These are phyloP conservation scores for Kodamaea nitidulidarum DNA, from an alignment of 805 yeast species.

Conservation along the genomic window DNA sequence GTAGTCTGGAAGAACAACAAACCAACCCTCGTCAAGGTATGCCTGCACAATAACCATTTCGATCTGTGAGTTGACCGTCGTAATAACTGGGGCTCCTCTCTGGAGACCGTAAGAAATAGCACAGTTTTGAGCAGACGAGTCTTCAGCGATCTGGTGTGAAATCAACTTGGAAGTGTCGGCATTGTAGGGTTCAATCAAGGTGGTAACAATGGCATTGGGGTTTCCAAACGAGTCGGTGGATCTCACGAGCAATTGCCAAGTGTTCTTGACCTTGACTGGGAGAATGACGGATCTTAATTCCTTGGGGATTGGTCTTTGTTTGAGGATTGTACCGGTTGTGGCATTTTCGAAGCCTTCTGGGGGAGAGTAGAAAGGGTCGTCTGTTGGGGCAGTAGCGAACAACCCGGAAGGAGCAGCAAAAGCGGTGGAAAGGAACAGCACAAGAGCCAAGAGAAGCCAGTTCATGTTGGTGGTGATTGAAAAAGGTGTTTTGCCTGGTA, in stretches of 20 bases:
- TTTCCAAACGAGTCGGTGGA: conserved; percentile 22
- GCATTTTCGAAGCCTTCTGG: conserved; percentile 15
- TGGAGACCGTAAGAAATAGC: conserved; percentile 24
- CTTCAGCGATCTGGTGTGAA: conserved; percentile 27
- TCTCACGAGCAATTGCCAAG: conserved; percentile 13
- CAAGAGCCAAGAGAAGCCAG: not conserved
- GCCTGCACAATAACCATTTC: conserved; percentile 15
- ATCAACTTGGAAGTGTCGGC: conserved; percentile 24
- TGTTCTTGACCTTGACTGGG: conserved; percentile 11
- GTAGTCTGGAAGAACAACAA: conserved; percentile 32
- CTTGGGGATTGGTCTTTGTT: conserved; percentile 11
- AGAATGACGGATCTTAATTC: conserved; percentile 10
- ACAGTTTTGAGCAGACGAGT: conserved; percentile 24
- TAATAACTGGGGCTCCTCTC: conserved; percentile 11
- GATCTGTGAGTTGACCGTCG: conserved; percentile 14
- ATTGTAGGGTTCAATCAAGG: conserved; percentile 27
- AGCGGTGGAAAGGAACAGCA: not conserved
- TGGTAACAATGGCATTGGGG: conserved; percentile 23
- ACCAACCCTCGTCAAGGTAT: conserved; percentile 26
- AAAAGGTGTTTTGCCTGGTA: too few relatives aligned
- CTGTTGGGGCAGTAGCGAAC: not conserved
- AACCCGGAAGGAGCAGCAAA: not conserved
- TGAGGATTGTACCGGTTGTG: conserved; percentile 13
- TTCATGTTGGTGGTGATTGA: not conserved
- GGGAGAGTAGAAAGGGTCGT: conserved; percentile 15